Conservation (phyloP, 2,329 filamentous ascomycete genomes). For the Sclerotinia minor region DNA sequence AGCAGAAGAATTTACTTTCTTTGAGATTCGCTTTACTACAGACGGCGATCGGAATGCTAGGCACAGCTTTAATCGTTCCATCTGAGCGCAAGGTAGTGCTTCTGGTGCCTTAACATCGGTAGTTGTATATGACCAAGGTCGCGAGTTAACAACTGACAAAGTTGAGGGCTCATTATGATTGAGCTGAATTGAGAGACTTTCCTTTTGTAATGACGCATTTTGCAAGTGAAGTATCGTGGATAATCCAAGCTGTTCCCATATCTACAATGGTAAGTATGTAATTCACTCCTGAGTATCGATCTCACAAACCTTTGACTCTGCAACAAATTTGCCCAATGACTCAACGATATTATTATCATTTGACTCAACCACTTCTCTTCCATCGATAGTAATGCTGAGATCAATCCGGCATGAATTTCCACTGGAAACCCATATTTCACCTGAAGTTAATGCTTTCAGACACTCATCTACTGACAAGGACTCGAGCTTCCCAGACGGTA, state of each 20-base stretch:
- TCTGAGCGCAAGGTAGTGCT: slow-evolving; percentile 27
- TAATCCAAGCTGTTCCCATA: slow-evolving; percentile 37
- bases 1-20: not conserved
- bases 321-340: slow-evolving; percentile 29
- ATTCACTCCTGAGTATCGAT: not conserved
- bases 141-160: not conserved
- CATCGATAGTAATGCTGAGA: slow-evolving; percentile 31
- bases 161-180: slow-evolving; percentile 26
- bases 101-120: slow-evolving; percentile 31
- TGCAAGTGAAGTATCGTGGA: slow-evolving; percentile 27
- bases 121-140: slow-evolving; percentile 15
- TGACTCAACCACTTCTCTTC: not conserved
- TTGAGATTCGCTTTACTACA: not conserved
- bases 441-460: slow-evolving; percentile 31
- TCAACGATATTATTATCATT: slow-evolving; percentile 24
- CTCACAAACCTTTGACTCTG: slow-evolving; percentile 32
- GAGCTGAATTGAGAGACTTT: slow-evolving; percentile 31
- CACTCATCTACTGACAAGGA: slow-evolving; percentile 13
- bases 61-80: slow-evolving; percentile 33
- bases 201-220: not conserved
- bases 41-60: slow-evolving; percentile 29
- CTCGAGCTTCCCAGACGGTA: slow-evolving; percentile 16
- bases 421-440: slow-evolving; percentile 34
- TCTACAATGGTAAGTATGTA: slow-evolving; percentile 29
- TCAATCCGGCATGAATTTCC: slow-evolving; percentile 32